These are phyloP conservation scores for Solanum bulbocastanum DNA, from an alignment of 257 asterid species.

Conservation along the genomic window DNA sequence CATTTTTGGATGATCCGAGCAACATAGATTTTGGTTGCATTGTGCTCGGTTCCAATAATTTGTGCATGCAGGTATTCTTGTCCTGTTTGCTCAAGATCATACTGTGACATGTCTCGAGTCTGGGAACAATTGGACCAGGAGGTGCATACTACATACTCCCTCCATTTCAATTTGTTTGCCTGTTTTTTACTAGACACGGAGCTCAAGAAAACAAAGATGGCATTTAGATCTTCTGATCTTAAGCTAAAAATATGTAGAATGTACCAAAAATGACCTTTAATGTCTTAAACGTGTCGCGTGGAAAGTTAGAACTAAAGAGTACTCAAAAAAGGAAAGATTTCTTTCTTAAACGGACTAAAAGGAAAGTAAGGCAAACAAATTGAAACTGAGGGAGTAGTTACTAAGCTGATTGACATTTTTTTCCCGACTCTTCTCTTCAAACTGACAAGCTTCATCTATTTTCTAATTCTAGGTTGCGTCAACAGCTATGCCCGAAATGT, in stretches of 20 bases:
- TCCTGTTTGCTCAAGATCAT: slow-evolving; percentile 61
- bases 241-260: not conserved
- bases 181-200: not conserved
- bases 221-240: not conserved
- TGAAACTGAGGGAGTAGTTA: not conserved
- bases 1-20: not conserved
- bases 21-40: not conserved
- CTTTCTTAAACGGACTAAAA: not conserved
- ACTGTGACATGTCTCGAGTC: slow-evolving; percentile 48
- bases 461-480: slow-evolving; percentile 37
- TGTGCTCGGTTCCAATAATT: not conserved
- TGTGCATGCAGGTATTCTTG: slow-evolving; percentile 43
- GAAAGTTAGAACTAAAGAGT: not conserved
- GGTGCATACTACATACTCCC: slow-evolving; percentile 12
- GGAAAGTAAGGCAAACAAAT: not conserved
- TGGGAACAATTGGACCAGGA: slow-evolving; percentile 59
- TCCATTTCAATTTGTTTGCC: not conserved
- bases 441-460: not conserved
- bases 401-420: not conserved
- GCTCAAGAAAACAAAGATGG: not conserved
- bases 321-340: not conserved
- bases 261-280: not conserved
- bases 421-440: not conserved
- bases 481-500: slow-evolving; percentile 47
- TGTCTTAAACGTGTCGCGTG: not conserved